Evolutionary conservation across 208 protist species (phyloP).

Genomic region (Leishmania mexicana): DNA sequence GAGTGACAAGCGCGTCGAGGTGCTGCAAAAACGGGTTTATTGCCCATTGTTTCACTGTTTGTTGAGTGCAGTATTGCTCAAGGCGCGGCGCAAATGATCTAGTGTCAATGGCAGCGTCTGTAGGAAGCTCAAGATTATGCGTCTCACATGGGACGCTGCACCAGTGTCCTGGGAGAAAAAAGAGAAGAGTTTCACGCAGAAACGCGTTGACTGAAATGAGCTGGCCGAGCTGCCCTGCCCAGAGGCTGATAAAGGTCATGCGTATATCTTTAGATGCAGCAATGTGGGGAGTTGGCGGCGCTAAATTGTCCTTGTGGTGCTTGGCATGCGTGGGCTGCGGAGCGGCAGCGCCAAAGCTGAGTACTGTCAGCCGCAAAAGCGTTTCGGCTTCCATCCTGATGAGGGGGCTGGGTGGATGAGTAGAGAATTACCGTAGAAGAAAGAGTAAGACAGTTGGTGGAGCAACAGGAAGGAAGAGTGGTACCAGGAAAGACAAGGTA

Average conservation of each 20-base stretch:
- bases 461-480: not conserved
- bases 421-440: not conserved
- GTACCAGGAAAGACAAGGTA: not conserved
- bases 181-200: conserved; percentile 5
- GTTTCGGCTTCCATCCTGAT: conserved; percentile 10
- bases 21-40: not conserved
- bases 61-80: not conserved
- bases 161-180: conserved; percentile 20
- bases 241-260: conserved; percentile 8
- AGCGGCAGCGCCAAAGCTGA: not conserved
- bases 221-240: conserved; percentile 4
- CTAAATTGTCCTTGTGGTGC: not conserved
- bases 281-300: not conserved
- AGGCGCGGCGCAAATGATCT: not conserved
- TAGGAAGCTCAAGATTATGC: not conserved
- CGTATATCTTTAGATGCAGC: not conserved
- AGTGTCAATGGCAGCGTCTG: not conserved
- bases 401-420: not conserved
- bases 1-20: conserved; percentile 3
- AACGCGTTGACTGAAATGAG: not conserved
- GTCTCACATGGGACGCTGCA: conserved; percentile 4
- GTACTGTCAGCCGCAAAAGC: conserved; percentile 17
- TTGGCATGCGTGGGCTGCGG: not conserved
- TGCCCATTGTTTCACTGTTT: not conserved
- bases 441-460: too few relatives aligned